Percentiles rank a stretch among this genome's conserved stretches.
phyloP scores from a whole-genome alignment of 1,284 basidiomycete species.

The Ustilago lituana region DNA sequence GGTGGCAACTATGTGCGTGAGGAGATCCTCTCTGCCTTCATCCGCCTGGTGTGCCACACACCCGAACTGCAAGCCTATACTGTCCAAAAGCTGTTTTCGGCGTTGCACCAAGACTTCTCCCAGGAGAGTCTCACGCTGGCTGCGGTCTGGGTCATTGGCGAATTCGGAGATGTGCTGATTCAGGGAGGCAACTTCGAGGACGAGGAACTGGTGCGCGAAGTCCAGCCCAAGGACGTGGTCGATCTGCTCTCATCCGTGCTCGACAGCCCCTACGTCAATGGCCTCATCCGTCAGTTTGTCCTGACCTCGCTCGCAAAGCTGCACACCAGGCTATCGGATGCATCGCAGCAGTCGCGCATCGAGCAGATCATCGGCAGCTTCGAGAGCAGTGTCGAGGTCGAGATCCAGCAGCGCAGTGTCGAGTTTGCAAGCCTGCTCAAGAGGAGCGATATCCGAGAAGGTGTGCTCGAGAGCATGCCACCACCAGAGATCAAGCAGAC shows the following conservation, averaged over 20 bases:
- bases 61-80: constrained; percentile 97
- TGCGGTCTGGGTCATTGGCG: constrained; percentile 94
- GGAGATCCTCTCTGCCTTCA: constrained; percentile 93
- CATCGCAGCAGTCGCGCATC: constrained; percentile 77
- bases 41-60: constrained; percentile 94
- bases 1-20: constrained; percentile 99
- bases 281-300: constrained; percentile 89
- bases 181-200: constrained; percentile 77
- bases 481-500: constrained; percentile 82
- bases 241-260: constrained; percentile 87
- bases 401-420: constrained; percentile 93
- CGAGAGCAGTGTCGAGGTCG: constrained; percentile 84
- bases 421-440: constrained; percentile 88
- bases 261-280: constrained; percentile 93
- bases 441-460: constrained; percentile 77
- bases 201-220: constrained; percentile 76
- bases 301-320: constrained; percentile 91
- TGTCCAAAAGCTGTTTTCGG: constrained; percentile 87
- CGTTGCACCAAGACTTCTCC: constrained; percentile 89
- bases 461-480: constrained; percentile 97
- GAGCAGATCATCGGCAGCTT: constrained; percentile 79
- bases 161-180: constrained; percentile 90
- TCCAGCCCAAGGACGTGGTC: constrained; percentile 80
- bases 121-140: constrained; percentile 94
- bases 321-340: constrained; percentile 75